These are phyloP conservation scores for Croton setiger DNA, from an alignment of 441 rosid genomes.

Conservation along the genomic window DNA sequence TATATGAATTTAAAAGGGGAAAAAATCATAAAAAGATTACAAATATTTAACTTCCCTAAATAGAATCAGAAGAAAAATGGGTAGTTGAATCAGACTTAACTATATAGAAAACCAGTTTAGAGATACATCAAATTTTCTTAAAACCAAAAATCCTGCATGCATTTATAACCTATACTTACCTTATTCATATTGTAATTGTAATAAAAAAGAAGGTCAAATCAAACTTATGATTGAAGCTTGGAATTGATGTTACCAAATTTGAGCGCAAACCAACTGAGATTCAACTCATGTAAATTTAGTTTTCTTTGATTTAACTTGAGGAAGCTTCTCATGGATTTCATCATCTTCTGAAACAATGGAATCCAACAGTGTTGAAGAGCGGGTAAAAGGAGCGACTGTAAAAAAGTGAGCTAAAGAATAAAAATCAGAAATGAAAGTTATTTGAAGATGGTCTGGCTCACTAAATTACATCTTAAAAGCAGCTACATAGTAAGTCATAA, in stretches of 20 bases:
- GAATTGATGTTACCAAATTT: neutral
- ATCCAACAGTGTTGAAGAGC: neutral
- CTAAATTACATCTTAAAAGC: neutral
- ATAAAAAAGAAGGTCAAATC: too few species aligned
- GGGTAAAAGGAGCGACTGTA: neutral
- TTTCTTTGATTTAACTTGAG: slow-evolving; percentile 50
- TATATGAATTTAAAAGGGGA: too few species aligned
- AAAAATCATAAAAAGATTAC: too few species aligned
- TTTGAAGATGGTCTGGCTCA: neutral
- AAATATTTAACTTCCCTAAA: neutral
- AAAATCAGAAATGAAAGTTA: neutral
- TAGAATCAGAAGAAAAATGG: neutral
- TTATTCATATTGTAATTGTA: too few species aligned
- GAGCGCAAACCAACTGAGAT: neutral
- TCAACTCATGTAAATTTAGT: slow-evolving; percentile 43
- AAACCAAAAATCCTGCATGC: neutral
- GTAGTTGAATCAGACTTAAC: neutral
- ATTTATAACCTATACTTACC: too few species aligned
- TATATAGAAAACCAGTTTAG: neutral
- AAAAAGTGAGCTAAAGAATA: neutral
- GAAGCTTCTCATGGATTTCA: slow-evolving; percentile 35
- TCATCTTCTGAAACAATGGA: slow-evolving; percentile 42
- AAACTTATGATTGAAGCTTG: slow-evolving; percentile 41
- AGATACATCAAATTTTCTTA: neutral
- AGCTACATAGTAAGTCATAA: too few species aligned